phyloP scores from a whole-genome alignment of 1,284 basidiomycete genomes.

The Sutorius eximius region DNA sequence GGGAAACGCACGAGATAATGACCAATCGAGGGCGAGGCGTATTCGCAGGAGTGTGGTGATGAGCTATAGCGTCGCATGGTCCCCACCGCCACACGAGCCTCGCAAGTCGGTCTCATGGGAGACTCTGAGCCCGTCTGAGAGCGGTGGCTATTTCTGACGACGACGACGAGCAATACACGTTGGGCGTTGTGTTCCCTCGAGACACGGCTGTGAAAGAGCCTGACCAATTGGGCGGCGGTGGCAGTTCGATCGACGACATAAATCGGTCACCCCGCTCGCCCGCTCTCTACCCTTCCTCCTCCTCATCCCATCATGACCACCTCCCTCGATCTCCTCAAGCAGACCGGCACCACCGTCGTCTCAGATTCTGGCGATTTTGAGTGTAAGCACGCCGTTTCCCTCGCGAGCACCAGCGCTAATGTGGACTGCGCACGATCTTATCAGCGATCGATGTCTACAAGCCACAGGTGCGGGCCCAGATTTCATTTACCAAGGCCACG shows the following conservation, averaged over 20 bases:
- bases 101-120: background rate
- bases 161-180: constrained; percentile 15
- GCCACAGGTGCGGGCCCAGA: constrained; percentile 66
- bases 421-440: constrained; percentile 10
- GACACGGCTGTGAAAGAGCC: constrained; percentile 25
- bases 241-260: constrained; percentile 7
- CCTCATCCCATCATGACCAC: constrained; percentile 66
- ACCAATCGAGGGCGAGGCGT: constrained; percentile 6
- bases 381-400: constrained; percentile 47
- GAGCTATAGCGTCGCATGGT: background rate
- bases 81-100: background rate
- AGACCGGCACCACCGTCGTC: constrained; percentile 91
- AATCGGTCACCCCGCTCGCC: constrained; percentile 11
- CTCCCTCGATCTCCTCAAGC: constrained; percentile 85
- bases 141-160: constrained; percentile 11
- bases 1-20: background rate
- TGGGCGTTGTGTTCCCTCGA: background rate
- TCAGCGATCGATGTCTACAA: constrained; percentile 89
- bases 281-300: background rate
- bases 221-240: constrained; percentile 24
- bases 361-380: constrained; percentile 91
- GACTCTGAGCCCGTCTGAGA: constrained; percentile 4
- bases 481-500: constrained; percentile 8
- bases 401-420: constrained; percentile 9
- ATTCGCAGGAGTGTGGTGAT: constrained; percentile 12